Conservation (phyloP, 805 yeast species). For the Saccharomycopsis javanensis region DNA sequence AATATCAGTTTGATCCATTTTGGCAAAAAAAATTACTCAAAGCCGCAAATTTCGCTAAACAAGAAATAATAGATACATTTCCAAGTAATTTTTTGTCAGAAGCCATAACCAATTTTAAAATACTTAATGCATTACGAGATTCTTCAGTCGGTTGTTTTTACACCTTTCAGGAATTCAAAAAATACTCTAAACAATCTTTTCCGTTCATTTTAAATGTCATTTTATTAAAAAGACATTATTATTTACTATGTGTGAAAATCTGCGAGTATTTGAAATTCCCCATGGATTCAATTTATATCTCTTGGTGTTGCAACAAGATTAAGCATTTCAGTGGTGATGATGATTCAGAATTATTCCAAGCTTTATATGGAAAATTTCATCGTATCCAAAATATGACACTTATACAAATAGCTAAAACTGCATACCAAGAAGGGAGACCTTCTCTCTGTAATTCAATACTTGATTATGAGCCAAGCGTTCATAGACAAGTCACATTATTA, state of each 20-base stretch:
- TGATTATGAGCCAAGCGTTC: slow-evolving; percentile 54
- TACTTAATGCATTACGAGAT: slow-evolving; percentile 60
- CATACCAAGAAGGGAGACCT: slow-evolving; percentile 74
- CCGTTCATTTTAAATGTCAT: slow-evolving; percentile 31
- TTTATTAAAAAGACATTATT: slow-evolving; percentile 49
- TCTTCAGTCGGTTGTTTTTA: slow-evolving; percentile 59
- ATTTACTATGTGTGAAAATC: slow-evolving; percentile 53
- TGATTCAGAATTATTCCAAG: slow-evolving; percentile 49
- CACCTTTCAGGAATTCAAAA: slow-evolving; percentile 44
- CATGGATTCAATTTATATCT: slow-evolving; percentile 45
- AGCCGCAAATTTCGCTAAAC: slow-evolving; percentile 84
- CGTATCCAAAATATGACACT: slow-evolving; percentile 40
- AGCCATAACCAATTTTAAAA: slow-evolving; percentile 51
- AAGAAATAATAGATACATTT: slow-evolving; percentile 37
- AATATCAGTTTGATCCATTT: slow-evolving; percentile 63
- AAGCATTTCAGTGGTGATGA: slow-evolving; percentile 39
- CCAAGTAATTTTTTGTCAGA: slow-evolving; percentile 54
- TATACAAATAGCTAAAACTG: slow-evolving; percentile 49
- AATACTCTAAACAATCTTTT: slow-evolving; percentile 40
- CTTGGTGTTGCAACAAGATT: slow-evolving; percentile 77
- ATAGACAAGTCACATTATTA: slow-evolving; percentile 52
- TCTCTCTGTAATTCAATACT: slow-evolving; percentile 59
- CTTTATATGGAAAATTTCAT: slow-evolving; percentile 39
- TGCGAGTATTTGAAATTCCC: slow-evolving; percentile 41
- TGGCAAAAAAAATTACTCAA: slow-evolving; percentile 74